phyloP scores from a whole-genome alignment of 495 filamentous ascomycete species.

The Pyrenopolyporus hunteri region DNA sequence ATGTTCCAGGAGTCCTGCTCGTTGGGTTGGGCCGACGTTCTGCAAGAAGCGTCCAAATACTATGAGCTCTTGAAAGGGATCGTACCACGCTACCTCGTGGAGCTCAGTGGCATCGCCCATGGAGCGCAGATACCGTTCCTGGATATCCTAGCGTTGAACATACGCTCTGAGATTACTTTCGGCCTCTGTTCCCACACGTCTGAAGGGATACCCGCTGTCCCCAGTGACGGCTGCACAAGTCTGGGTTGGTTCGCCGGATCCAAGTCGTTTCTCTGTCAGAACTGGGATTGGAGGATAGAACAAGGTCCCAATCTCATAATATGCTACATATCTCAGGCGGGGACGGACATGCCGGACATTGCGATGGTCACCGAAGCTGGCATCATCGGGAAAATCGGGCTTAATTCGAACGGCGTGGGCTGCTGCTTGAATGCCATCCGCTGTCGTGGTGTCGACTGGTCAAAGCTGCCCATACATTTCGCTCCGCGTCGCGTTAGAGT shows the following conservation, averaged over 20 bases:
- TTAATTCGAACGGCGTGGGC: conserved; percentile 67
- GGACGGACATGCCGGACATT: conserved; percentile 33
- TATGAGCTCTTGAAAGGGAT: conserved; percentile 31
- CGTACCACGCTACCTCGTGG: conserved; percentile 53
- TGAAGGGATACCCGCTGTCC: conserved; percentile 4
- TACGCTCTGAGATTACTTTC: conserved; percentile 70
- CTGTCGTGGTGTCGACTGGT: conserved; percentile 60
- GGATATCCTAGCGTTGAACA: conserved; percentile 69
- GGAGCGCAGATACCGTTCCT: conserved; percentile 59
- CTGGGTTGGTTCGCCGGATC: conserved; percentile 54
- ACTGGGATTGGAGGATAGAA: conserved; percentile 69
- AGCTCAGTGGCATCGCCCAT: conserved; percentile 65
- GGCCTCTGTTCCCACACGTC: conserved; percentile 56
- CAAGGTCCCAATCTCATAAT: conserved; percentile 64
- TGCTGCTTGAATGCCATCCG: conserved; percentile 72
- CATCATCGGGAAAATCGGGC: conserved; percentile 75
- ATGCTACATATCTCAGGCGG: conserved; percentile 43
- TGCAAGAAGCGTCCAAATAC: conserved; percentile 36
- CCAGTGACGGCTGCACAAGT: conserved; percentile 66
- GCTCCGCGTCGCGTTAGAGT: conserved; percentile 67
- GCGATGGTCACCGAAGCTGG: conserved; percentile 65
- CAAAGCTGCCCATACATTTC: conserved; percentile 66
- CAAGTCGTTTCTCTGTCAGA: conserved; percentile 61
- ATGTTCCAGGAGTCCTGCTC: conserved; percentile 35
- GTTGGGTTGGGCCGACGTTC: conserved; percentile 37